A percentile compares a stretch with the other conserved stretches of the same genome.
phyloP scores from a whole-genome alignment of 768 basidiomycete genomes.

The Sporobolomyces pararoseus region DNA sequence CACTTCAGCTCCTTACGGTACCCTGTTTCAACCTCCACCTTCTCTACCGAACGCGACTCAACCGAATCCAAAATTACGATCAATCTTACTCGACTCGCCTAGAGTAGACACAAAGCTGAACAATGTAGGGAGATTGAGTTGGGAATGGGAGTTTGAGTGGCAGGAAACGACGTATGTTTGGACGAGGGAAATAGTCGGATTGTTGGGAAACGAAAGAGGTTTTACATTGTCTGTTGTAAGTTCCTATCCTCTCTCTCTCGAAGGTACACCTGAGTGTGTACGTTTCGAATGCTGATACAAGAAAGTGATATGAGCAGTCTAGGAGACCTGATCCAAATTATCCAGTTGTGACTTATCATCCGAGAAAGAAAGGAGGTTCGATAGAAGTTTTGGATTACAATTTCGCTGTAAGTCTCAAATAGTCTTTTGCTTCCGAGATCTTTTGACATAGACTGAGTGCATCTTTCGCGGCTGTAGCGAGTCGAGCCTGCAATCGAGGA shows the following conservation, averaged over 20 bases:
- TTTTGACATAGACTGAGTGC: background rate
- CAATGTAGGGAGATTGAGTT: background rate
- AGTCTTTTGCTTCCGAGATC: too few species aligned
- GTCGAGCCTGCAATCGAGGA: conserved; percentile 24
- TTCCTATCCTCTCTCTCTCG: background rate
- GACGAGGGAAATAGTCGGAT: conserved; percentile 1
- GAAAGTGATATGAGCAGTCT: background rate
- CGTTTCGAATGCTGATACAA: background rate
- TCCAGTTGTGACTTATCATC: conserved; percentile 16
- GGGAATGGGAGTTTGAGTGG: conserved; percentile 35
- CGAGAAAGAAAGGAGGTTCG: conserved; percentile 13
- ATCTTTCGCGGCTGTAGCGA: background rate
- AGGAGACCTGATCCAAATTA: conserved; percentile 30
- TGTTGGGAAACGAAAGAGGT: conserved; percentile 14
- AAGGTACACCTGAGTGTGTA: too few species aligned
- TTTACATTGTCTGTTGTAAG: conserved; percentile 25
- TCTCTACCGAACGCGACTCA: conserved; percentile 18
- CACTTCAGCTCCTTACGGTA: conserved; percentile 3
- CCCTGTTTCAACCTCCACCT: conserved; percentile 3
- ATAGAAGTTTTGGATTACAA: conserved; percentile 29
- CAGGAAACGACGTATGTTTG: conserved; percentile 7
- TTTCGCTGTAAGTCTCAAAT: conserved; percentile 13
- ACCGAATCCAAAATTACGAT: conserved; percentile 5
- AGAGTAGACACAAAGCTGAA: background rate
- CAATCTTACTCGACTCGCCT: conserved; percentile 3